These are phyloP conservation scores for Amanita rubescens DNA, from an alignment of 768 basidiomycete species.

Conservation along the genomic window DNA sequence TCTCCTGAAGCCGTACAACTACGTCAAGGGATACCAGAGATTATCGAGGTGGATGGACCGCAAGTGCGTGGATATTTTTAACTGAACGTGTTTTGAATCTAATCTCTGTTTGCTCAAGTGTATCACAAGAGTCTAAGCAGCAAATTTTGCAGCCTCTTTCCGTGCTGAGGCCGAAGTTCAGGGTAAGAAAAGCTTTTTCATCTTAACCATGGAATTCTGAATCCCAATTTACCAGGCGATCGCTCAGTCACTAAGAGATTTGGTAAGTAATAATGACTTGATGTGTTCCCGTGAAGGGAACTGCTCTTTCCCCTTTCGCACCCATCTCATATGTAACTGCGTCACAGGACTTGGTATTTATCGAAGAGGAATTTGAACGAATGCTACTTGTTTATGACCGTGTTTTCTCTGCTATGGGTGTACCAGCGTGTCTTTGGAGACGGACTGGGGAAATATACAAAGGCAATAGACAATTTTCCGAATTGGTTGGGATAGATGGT, in stretches of 20 bases:
- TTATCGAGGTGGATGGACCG: constrained; percentile 92
- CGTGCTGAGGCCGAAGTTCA: constrained; percentile 77
- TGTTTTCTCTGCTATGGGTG: constrained; percentile 91
- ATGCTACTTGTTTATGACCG: constrained; percentile 93
- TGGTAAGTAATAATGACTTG: constrained; percentile 37
- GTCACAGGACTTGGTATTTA: constrained; percentile 82
- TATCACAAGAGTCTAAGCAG: constrained; percentile 86
- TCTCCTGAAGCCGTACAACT: constrained; percentile 90
- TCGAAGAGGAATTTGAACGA: constrained; percentile 96
- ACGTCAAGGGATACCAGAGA: constrained; percentile 91
- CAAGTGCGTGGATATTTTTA: constrained; percentile 44
- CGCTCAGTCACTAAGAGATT: constrained; percentile 77
- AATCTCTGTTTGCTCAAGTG: constrained; percentile 34
- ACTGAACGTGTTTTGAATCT: background rate
- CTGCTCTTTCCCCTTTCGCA: background rate
- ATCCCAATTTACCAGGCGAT: constrained; percentile 43
- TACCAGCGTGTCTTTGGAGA: constrained; percentile 95
- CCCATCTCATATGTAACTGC: constrained; percentile 3
- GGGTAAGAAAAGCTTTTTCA: constrained; percentile 35
- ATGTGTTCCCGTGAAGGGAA: background rate
- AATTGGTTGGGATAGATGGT: constrained; percentile 81
- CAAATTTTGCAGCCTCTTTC: constrained; percentile 87
- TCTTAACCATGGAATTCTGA: background rate
- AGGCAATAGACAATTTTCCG: constrained; percentile 92
- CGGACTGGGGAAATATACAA: constrained; percentile 99